Base-by-base conservation (phyloP, 2,329 filamentous ascomycete species). In the Apiospora kogelbergensis region DNA sequence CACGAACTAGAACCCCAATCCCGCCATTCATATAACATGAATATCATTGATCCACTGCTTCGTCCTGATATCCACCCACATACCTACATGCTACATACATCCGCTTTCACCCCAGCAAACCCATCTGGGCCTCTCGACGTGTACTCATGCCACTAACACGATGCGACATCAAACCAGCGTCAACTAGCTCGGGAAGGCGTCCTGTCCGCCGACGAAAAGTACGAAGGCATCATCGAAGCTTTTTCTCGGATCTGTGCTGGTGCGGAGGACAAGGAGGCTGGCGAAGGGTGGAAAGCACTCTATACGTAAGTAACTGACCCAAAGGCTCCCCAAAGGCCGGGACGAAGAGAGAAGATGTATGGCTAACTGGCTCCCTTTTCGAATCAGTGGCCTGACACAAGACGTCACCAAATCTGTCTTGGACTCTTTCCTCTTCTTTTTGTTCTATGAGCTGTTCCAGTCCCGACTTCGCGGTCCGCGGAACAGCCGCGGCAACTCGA, bases 361-460 rank as follows among this genome's bases (percentile, higher is more conserved):
- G 17, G 53, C 65, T 66, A 24, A 66, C 65, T 11, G 2, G 24
- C 11, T n/a, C 22, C 7, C 13, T n/a, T 33, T 9, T 5, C 26
- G 2, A 53, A 24, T 26, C 17, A 63, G 66, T 69, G 69, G 69
- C 68, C 67, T 68, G 53, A 68, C 70, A 67, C 67, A 53, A 44
- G 91, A 93, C 75, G 88, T 91, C 13, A 84, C 83, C 74, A 93
- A 92, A 78, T 90, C 88, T 30, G 84, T 90, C 26, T 85, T 89
- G 40, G 93, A 96, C 81, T 93, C 91, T 68, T 95, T 96, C 77
- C 84, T 97, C 66, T 97, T 97, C 84, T 97, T 97, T 81, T 85
- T 95, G 22, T 91, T 93, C 69, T 97, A 97, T 81, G 92, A 85
- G 71, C 82, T 81, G 74, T 76, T 83, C 68, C 78, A 80, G 30